A percentile compares a stretch with the other conserved stretches of the same genome.
Evolutionary conservation across 164 flowering plant species (phyloP).

Genomic region (Vitis rupestris): DNA sequence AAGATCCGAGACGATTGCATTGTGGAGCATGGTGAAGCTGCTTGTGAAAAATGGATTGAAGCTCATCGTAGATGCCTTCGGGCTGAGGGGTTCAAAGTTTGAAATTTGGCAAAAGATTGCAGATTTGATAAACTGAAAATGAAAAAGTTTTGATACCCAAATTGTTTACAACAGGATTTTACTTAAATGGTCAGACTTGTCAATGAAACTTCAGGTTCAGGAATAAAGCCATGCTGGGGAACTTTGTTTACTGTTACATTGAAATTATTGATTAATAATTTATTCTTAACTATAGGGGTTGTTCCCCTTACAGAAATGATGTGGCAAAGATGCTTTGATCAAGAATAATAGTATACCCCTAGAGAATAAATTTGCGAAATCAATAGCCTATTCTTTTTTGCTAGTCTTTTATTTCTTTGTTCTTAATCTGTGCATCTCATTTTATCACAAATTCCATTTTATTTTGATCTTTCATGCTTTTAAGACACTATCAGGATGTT

Average conservation of each 20-base stretch:
- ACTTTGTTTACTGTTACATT: background rate
- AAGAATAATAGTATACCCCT: no score
- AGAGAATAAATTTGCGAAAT: no score
- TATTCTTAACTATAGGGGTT: background rate
- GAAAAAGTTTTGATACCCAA: background rate
- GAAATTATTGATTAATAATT: background rate
- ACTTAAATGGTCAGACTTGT: background rate
- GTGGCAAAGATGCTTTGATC: background rate
- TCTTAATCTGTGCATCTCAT: no score
- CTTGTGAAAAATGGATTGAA: constrained; percentile 73
- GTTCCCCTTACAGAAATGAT: background rate
- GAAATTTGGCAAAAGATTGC: constrained; percentile 9
- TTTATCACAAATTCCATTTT: no score
- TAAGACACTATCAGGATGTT: no score
- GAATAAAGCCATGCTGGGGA: background rate
- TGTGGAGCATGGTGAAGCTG: constrained; percentile 67
- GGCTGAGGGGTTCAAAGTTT: constrained; percentile 73
- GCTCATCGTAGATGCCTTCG: constrained; percentile 72
- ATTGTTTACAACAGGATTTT: no score
- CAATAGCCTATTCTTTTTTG: no score
- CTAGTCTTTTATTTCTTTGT: no score
- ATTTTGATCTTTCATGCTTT: no score
- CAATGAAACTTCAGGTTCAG: background rate
- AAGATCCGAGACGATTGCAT: constrained; percentile 73
- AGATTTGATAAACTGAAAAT: background rate